A percentile compares a stretch with the other conserved stretches of the same genome.
phyloP scores from a whole-genome alignment of 805 yeast genomes.

The Teunomyces tritomae region DNA sequence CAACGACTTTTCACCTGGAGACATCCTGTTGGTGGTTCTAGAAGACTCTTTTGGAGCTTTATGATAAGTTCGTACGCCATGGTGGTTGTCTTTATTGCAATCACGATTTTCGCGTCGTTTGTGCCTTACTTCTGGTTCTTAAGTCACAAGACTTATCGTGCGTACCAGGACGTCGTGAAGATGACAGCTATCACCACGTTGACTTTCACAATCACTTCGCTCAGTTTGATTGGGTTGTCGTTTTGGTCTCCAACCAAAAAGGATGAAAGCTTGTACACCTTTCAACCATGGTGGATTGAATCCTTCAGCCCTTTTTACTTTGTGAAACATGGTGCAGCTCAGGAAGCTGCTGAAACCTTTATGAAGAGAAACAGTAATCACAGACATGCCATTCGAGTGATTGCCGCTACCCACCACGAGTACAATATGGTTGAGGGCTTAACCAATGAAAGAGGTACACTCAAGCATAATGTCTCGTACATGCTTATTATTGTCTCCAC shows the following conservation, averaged over 20 bases:
- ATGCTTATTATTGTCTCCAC: conserved; percentile 10
- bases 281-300: conserved; percentile 25
- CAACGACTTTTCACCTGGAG: conserved; percentile 19
- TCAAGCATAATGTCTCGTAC: conserved; percentile 14
- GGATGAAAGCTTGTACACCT: conserved; percentile 20
- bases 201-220: conserved; percentile 14
- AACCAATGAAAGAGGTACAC: conserved; percentile 16
- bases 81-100: conserved; percentile 9
- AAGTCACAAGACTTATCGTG: background rate
- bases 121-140: conserved; percentile 12
- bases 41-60: conserved; percentile 14
- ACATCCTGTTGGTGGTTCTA: conserved; percentile 20
- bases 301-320: conserved; percentile 18
- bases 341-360: conserved; percentile 18
- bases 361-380: conserved; percentile 19
- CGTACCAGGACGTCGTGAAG: conserved; percentile 11
- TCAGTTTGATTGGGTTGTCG: conserved; percentile 17
- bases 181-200: conserved; percentile 11
- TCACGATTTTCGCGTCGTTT: conserved; percentile 12
- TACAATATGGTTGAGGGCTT: conserved; percentile 15
- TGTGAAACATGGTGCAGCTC: conserved; percentile 18
- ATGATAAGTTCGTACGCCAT: conserved; percentile 11
- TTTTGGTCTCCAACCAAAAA: conserved; percentile 20
- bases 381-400: conserved; percentile 20
- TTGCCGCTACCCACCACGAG: conserved; percentile 22